Evolutionary conservation across 2,329 filamentous ascomycete genomes (phyloP), one percentile per base, ranked within the genome.

Genomic region (Lasiodiplodia sp.): DNA sequence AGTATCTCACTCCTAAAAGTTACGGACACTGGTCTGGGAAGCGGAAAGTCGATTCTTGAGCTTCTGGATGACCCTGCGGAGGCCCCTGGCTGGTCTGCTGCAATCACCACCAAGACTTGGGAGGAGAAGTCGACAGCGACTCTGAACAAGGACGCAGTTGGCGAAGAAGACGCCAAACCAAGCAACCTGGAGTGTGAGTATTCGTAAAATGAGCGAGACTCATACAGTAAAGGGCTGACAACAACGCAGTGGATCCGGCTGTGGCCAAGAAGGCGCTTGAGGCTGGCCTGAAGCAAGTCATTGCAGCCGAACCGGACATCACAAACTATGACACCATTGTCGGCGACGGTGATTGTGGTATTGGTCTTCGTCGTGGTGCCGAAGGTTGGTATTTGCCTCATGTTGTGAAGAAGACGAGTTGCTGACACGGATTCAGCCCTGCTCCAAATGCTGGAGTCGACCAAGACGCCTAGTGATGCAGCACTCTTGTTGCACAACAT

Each of bases 311-410:
- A 74, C 85, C 88, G 10, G 85, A 89, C 52, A 83, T 92, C 67
- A 92, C 90, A 12, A 86, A 82, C 67, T 92, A 86, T 75, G 90
- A 92, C 75, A 96, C 93, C 0, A 88, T 96, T 14, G 93, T 97
- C 28, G 94, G 94, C 52, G 94, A 97, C 76, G 94, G 94, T 57
- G 94, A 97, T 80, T 97, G 94, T 75, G 94, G 94, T 11, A 92
- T 93, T 69, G 93, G 93, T 5, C 83, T 97, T 70, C 93, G 93
- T 82, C 89, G 93, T 70, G 94, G 94, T 60, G 93, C 94, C n/a
- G 91, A 97, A 85, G 88, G 78, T 79, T 68, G 65, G 58, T 49
- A n/a, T 16, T 38, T 21, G 18, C 16, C 21, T 14, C 16, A 57
- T 16, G 12, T 6, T 25, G 37, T 38, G 23, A 11, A n/a, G 8